Conservation (phyloP, 1,139 yeast species). For the Saccharomyces hybrid region DNA sequence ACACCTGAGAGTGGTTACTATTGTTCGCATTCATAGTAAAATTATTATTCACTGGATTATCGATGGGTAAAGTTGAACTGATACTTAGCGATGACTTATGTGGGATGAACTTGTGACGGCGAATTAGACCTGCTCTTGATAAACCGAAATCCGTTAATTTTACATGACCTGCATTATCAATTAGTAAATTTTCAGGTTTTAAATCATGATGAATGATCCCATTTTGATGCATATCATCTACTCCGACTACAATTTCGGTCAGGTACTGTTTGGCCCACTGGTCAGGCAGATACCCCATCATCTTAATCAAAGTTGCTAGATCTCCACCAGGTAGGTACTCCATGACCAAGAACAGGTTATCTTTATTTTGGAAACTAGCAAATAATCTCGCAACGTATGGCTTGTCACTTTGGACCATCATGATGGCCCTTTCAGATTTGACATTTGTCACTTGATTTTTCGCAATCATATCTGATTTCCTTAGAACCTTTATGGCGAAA, state of each 20-base stretch:
- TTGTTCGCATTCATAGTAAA: neutral
- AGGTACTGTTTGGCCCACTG: conserved; percentile 84
- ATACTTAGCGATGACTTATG: conserved; percentile 13
- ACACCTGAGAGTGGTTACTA: neutral
- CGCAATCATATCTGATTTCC: conserved; percentile 92
- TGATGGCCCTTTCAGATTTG: conserved; percentile 88
- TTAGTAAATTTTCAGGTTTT: conserved; percentile 88
- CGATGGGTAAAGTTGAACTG: conserved; percentile 1
- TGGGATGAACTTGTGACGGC: conserved; percentile 49
- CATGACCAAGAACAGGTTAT: conserved; percentile 87
- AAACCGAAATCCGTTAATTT: conserved; percentile 94
- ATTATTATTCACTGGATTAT: neutral
- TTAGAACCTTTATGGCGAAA: conserved; percentile 90
- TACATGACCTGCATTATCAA: conserved; percentile 80
- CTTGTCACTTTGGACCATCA: conserved; percentile 94
- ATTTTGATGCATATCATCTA: conserved; percentile 75
- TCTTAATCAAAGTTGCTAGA: conserved; percentile 76
- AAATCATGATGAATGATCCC: conserved; percentile 93
- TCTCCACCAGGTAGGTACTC: conserved; percentile 96
- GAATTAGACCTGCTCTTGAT: conserved; percentile 80
- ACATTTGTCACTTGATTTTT: conserved; percentile 94
- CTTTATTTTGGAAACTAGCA: conserved; percentile 83
- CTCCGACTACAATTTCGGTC: conserved; percentile 87
- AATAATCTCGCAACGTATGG: conserved; percentile 89
- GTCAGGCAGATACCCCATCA: conserved; percentile 72